phyloP scores from a whole-genome alignment of 805 yeast species.

The Komagataella populi region DNA sequence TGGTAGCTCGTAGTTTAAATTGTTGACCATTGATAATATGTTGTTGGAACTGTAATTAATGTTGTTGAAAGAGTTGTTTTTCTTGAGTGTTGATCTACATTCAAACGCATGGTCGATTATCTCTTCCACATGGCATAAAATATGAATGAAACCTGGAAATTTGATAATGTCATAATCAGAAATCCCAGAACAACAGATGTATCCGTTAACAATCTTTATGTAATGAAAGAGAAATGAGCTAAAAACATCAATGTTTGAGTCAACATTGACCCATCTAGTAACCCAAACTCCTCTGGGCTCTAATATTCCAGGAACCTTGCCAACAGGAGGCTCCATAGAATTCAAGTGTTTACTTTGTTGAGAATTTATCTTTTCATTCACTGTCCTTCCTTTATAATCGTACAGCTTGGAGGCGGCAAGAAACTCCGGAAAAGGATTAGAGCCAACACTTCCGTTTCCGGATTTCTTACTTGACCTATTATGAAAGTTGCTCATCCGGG shows the following conservation, averaged over 20 bases:
- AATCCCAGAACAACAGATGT: background rate
- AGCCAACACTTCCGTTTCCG: background rate
- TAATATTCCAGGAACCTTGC: constrained; percentile 27
- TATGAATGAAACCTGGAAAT: constrained; percentile 31
- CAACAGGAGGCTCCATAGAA: constrained; percentile 24
- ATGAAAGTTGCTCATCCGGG: background rate
- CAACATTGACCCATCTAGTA: constrained; percentile 42
- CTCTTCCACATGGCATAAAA: constrained; percentile 33
- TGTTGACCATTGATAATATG: background rate
- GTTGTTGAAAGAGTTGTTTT: background rate
- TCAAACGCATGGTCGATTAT: constrained; percentile 12
- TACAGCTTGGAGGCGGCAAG: constrained; percentile 9
- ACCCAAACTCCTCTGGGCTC: constrained; percentile 56
- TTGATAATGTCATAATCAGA: constrained; percentile 6
- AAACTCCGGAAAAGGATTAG: constrained; percentile 11
- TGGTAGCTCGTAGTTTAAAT: constrained; percentile 1
- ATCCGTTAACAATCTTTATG: constrained; percentile 14
- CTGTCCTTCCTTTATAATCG: constrained; percentile 5
- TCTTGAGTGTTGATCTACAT: background rate
- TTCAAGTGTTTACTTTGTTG: constrained; percentile 17
- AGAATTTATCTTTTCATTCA: constrained; percentile 7
- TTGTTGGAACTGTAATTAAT: background rate
- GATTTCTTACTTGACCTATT: background rate
- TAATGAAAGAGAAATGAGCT: constrained; percentile 51
- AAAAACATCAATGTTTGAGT: constrained; percentile 34